Base-by-base conservation (phyloP, 2,329 filamentous ascomycete species). In the Cordyceps javanica region DNA sequence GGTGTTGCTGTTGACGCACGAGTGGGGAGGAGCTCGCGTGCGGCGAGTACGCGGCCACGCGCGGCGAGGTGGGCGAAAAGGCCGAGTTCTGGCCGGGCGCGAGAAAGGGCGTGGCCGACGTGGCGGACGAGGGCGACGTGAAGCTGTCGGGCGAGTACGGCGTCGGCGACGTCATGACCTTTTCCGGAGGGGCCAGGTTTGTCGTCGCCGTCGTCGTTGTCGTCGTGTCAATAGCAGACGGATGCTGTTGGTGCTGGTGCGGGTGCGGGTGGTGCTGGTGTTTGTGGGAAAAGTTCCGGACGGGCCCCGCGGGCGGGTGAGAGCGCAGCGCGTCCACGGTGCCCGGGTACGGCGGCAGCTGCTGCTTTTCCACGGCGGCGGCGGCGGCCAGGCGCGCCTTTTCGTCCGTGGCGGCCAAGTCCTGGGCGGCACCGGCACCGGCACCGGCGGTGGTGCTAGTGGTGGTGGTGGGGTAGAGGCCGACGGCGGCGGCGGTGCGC, bases 401-500 rank as follows among this genome's bases (percentile, higher is more conserved):
- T 42, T 64, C 63, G 13, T 63, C 60, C 10, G 13, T 19, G 32
- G n/a, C 19, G n/a, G 38, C 11, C n/a, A 7, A 16, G 19, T 19
- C n/a, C n/a, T 21, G 38, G n/a, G 16, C 38, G 5, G 30, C 6
- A 32, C 6, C 30, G 30, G 30, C 30, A 32, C 30, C n/a, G n/a
- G n/a, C n/a, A 16, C 44, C 34, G 30, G 28, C 30, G n/a, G 41
- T n/a, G n/a, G 25, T 68, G 34, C 6, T 38, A 38, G 34, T 38
- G 10, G 28, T 32, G 28, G 67, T 68, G 5, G n/a, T n/a, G n/a
- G n/a, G n/a, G n/a, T n/a, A n/a, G n/a, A n/a, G n/a, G n/a, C n/a
- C n/a, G n/a, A n/a, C n/a, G n/a, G n/a, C n/a, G n/a, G n/a, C n/a
- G n/a, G n/a, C n/a, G n/a, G n/a, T n/a, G n/a, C n/a, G n/a, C n/a